Conservation (phyloP, 2,329 filamentous ascomycete species). For the Lasiodiplodia sp. region DNA sequence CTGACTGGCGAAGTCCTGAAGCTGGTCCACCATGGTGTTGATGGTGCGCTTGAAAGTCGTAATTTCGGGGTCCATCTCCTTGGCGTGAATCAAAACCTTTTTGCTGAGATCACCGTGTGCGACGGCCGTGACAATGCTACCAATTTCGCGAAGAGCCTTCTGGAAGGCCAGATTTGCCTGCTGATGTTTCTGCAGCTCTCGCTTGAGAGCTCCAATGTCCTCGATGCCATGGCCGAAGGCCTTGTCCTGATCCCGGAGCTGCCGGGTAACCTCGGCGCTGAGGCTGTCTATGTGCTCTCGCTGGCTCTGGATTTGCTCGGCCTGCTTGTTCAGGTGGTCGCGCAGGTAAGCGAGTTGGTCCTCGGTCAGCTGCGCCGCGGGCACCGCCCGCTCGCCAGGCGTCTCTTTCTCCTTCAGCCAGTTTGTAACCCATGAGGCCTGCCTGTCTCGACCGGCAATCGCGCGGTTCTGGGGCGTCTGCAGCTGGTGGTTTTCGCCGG, state of each 20-base stretch:
- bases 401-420: constrained; percentile 62
- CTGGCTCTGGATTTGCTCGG: constrained; percentile 87
- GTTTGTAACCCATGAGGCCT: constrained; percentile 57
- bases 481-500: constrained; percentile 62
- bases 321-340: constrained; percentile 92
- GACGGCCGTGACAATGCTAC: constrained; percentile 95
- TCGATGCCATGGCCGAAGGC: constrained; percentile 80
- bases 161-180: constrained; percentile 99
- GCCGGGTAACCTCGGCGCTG: constrained; percentile 82
- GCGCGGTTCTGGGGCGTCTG: constrained; percentile 44
- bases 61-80: constrained; percentile 98
- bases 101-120: constrained; percentile 95
- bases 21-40: constrained; percentile 98
- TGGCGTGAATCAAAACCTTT: constrained; percentile 92
- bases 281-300: constrained; percentile 85
- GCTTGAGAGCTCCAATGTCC: constrained; percentile 87
- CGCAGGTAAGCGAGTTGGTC: constrained; percentile 85
- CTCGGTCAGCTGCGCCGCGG: constrained; percentile 69
- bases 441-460: constrained; percentile 40
- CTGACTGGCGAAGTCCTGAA: constrained; percentile 95
- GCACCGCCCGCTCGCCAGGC: constrained; percentile 53
- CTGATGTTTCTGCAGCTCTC: constrained; percentile 95
- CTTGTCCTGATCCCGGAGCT: constrained; percentile 83
- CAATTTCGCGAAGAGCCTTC: constrained; percentile 94
- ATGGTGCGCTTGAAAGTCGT: constrained; percentile 97